Percentiles rank a stretch among this genome's conserved stretches.
Conservation (phyloP, 257 asterid genomes). For the Solanum rostratum region DNA sequence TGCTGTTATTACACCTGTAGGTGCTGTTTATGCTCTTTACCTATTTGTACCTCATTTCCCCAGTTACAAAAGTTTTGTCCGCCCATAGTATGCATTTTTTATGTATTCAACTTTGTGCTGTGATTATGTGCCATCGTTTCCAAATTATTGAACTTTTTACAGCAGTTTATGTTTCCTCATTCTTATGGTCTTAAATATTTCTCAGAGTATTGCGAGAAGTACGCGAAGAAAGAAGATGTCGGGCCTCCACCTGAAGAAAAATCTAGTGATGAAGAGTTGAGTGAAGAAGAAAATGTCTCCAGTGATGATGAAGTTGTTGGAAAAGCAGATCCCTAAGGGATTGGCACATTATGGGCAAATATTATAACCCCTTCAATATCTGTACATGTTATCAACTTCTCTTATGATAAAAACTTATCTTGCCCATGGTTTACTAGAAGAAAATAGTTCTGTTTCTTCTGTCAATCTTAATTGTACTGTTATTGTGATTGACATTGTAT, state of each 20-base stretch:
- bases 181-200: background rate
- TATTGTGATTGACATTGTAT: background rate
- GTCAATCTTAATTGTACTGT: background rate
- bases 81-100: background rate
- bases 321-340: conserved; percentile 52
- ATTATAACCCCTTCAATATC: background rate
- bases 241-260: conserved; percentile 60
- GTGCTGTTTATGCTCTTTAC: background rate
- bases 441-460: background rate
- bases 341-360: conserved; percentile 1
- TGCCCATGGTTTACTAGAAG: background rate
- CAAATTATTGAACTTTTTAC: background rate
- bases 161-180: background rate
- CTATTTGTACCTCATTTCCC: background rate
- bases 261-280: conserved; percentile 69
- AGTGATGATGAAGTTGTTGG: conserved; percentile 75
- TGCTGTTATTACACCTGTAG: background rate
- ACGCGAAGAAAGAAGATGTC: conserved; percentile 68
- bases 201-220: conserved; percentile 65
- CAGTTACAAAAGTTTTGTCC: background rate
- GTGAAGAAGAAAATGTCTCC: conserved; percentile 60
- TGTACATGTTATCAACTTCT: background rate
- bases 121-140: background rate
- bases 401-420: background rate
- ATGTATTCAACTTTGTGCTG: background rate